Percentiles rank a stretch among this genome's conserved stretches.
phyloP scores from a whole-genome alignment of 208 protist species.

The Novymonas esmeraldas region DNA sequence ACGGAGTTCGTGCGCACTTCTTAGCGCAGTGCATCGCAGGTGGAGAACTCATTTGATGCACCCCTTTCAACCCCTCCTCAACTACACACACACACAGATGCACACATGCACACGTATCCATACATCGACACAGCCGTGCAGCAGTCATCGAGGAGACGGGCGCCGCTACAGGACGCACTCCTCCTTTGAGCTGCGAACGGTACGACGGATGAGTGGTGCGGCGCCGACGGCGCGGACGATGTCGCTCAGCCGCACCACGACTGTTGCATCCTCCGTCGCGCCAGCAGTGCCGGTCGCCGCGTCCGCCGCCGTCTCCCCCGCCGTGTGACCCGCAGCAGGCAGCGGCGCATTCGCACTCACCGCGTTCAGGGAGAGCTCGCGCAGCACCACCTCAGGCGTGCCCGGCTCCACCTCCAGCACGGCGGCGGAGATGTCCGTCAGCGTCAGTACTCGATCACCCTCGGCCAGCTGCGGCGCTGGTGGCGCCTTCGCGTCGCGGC shows the following conservation, averaged over 20 bases:
- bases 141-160: neutral
- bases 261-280: slow-evolving; percentile 17
- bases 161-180: slow-evolving; percentile 34
- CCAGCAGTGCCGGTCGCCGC: neutral
- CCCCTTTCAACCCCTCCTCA: neutral
- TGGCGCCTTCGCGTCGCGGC: neutral
- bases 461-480: slow-evolving; percentile 6
- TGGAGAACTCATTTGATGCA: neutral
- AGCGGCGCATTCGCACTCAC: slow-evolving; percentile 1
- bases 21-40: neutral
- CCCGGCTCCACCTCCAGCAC: slow-evolving; percentile 65
- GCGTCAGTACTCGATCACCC: slow-evolving; percentile 38
- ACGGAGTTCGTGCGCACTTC: neutral
- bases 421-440: slow-evolving; percentile 47
- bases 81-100: neutral
- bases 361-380: slow-evolving; percentile 67
- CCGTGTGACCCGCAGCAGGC: neutral
- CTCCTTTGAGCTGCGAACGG: slow-evolving; percentile 22
- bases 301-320: neutral
- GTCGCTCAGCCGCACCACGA: slow-evolving; percentile 56
- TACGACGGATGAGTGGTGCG: slow-evolving; percentile 69
- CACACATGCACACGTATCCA: neutral
- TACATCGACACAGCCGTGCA: neutral
- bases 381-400: slow-evolving; percentile 69
- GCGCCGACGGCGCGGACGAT: slow-evolving; percentile 51